These are phyloP conservation scores for Mayamaea pseudoterrestris DNA, from an alignment of 108 stramenopile species.

Conservation along the genomic window DNA sequence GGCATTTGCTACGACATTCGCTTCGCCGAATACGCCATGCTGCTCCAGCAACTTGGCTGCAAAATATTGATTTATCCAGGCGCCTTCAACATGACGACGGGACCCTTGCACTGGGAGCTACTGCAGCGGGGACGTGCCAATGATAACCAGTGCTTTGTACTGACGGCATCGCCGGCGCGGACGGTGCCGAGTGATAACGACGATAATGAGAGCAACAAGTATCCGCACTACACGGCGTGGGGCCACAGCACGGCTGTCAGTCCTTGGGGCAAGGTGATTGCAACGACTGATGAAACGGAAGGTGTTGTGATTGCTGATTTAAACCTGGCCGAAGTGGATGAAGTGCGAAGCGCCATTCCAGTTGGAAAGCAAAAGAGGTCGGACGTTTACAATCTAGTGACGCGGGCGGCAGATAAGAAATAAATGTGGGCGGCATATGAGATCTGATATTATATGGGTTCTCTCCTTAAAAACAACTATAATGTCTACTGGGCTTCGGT, in stretches of 20 bases:
- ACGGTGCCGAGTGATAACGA: too few species aligned
- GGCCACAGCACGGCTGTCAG: conserved; percentile 93
- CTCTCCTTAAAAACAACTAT: too few species aligned
- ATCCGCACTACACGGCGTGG: conserved; percentile 96
- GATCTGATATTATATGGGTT: too few species aligned
- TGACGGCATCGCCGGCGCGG: conserved; percentile 92
- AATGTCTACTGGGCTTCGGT: too few species aligned
- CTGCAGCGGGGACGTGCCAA: conserved; percentile 93
- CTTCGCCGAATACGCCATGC: conserved; percentile 93
- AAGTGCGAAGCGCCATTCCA: conserved; percentile 76
- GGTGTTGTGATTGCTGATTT: conserved; percentile 87
- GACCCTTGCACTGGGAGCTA: conserved; percentile 98
- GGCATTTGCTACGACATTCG: conserved; percentile 99
- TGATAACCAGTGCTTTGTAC: conserved; percentile 94
- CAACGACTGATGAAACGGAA: conserved; percentile 79
- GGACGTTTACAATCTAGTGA: conserved; percentile 67
- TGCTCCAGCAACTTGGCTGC: conserved; percentile 68
- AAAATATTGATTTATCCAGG: conserved; percentile 87
- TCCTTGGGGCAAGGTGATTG: conserved; percentile 95
- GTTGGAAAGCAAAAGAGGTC: conserved; percentile 52
- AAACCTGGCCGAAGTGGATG: conserved; percentile 63
- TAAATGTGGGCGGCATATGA: too few species aligned
- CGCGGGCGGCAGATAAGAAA: too few species aligned
- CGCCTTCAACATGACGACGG: conserved; percentile 98
- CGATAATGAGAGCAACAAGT: conserved; percentile 28